phyloP scores from a whole-genome alignment of 2,329 filamentous ascomycete species.

The Ophidiomyces ophidiicola region DNA sequence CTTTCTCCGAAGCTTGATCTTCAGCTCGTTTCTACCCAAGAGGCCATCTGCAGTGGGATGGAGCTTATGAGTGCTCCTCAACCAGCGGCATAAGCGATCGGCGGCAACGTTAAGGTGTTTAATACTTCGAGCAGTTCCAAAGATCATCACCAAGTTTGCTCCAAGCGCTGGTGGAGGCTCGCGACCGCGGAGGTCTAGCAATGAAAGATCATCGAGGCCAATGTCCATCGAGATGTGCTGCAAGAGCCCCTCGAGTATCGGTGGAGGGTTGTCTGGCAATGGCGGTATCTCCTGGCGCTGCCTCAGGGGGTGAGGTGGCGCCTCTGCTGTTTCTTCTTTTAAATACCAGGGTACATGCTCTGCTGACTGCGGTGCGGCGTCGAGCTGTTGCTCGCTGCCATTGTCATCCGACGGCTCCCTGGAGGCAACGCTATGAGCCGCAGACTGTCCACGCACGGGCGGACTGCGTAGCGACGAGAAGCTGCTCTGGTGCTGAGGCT shows the following conservation, averaged over 20 bases:
- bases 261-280: conserved; percentile 56
- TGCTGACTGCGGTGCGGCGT: conserved; percentile 8
- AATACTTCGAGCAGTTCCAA: conserved; percentile 82
- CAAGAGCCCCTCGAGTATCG: conserved; percentile 58
- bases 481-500: conserved; percentile 6
- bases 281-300: conserved; percentile 48
- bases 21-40: conserved; percentile 79
- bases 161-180: conserved; percentile 82
- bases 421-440: neutral
- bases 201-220: conserved; percentile 66
- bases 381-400: conserved; percentile 4
- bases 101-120: conserved; percentile 87
- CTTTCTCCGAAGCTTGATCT: conserved; percentile 69
- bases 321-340: conserved; percentile 47
- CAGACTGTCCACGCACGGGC: conserved; percentile 1
- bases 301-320: conserved; percentile 34
- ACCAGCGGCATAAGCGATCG: conserved; percentile 77
- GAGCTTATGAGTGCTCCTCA: conserved; percentile 60
- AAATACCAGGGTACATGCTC: conserved; percentile 67
- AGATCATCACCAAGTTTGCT: conserved; percentile 78
- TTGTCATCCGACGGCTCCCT: conserved; percentile 6
- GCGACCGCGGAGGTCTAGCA: conserved; percentile 72
- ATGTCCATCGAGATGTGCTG: conserved; percentile 71
- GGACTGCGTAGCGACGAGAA: conserved; percentile 8
- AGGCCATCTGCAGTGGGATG: conserved; percentile 73